Evolutionary conservation across 108 stramenopile genomes (phyloP).

Genomic region (Pseudonitzschia multistriata): DNA sequence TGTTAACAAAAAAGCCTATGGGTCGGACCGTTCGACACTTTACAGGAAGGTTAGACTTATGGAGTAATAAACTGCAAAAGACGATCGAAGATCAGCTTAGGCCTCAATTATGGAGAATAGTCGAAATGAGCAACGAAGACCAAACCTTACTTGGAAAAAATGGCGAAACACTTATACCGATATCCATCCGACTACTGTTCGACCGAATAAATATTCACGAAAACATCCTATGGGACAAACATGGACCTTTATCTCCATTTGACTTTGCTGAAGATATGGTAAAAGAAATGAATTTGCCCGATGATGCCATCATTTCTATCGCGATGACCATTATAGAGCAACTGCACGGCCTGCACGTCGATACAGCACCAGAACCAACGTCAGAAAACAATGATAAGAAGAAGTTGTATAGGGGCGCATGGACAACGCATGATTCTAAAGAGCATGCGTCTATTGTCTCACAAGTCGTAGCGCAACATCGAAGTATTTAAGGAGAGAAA

Average conservation of each 20-base stretch:
- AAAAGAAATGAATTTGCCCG: conserved; percentile 63
- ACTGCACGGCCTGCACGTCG: conserved; percentile 28
- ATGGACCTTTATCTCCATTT: conserved; percentile 45
- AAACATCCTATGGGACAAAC: conserved; percentile 59
- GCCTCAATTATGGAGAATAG: conserved; percentile 45
- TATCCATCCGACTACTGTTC: conserved; percentile 41
- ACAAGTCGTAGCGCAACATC: conserved; percentile 30
- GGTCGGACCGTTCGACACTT: conserved; percentile 61
- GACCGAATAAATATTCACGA: conserved; percentile 44
- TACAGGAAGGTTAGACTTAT: conserved; percentile 68
- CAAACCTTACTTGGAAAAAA: not conserved
- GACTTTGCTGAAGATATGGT: conserved; percentile 53
- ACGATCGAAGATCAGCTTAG: conserved; percentile 57
- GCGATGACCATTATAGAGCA: conserved; percentile 63
- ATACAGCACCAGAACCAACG: conserved; percentile 27
- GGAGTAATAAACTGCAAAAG: conserved; percentile 37
- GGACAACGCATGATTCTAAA: conserved; percentile 28
- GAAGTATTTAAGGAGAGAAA: conserved; percentile 4
- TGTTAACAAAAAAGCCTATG: conserved; percentile 37
- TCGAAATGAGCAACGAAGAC: not conserved
- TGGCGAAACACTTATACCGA: conserved; percentile 27
- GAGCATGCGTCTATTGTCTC: conserved; percentile 9
- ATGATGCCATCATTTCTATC: conserved; percentile 62
- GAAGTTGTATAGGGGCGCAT: conserved; percentile 16
- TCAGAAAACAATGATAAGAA: not conserved